Base-by-base conservation (phyloP, 768 basidiomycete species). In the Trametes coccinea region DNA sequence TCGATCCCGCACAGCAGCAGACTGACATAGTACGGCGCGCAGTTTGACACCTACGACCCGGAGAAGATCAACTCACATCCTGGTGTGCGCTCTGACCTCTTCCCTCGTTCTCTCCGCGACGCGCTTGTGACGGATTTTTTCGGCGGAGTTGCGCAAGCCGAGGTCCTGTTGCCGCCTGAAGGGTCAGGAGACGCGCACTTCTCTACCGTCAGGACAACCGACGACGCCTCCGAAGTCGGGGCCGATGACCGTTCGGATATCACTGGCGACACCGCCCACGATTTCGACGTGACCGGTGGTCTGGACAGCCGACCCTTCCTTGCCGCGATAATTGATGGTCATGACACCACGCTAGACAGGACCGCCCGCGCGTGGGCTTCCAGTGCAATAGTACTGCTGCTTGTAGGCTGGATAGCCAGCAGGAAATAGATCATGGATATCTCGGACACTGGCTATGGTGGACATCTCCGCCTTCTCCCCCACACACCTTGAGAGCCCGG, bases 81-180 rank as follows among this genome's bases (percentile, higher is more conserved):
- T 0, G 96, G 96, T n/a, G 88, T 98, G 17, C 88, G 95, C 53
- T 85, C 85, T 29, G 91, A 92, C 71, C 81, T 95, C 16, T 98
- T 93, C 77, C 72, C 71, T 8, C 81, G 90, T 46, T 79, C 84
- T 6, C 79, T 93, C n/a, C 78, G 83, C 49, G 74, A 81, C 43
- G 79, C 84, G 0, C 78, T 83, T 9, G 73, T 88, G 50, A 88
- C 86, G 14, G 86, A 87, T 68, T 88, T 88, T 70, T 85, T 88
- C 66, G 86, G 86, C 16, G 95, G 92, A 1, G 92, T 97, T 16
- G 80, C 90, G 14, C 88, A 90, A 60, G 92, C 89, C 0, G 93
- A 98, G 67, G 77, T 94, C 14, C 67, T 75, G 11, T 47, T 66
- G 5, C 65, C 66, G 29, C 16, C 55, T 31, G 17, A 37, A 10